A percentile compares a stretch with the other conserved stretches of the same genome.
phyloP scores from a whole-genome alignment of 164 flowering plant genomes.

The Saururus chinensis region DNA sequence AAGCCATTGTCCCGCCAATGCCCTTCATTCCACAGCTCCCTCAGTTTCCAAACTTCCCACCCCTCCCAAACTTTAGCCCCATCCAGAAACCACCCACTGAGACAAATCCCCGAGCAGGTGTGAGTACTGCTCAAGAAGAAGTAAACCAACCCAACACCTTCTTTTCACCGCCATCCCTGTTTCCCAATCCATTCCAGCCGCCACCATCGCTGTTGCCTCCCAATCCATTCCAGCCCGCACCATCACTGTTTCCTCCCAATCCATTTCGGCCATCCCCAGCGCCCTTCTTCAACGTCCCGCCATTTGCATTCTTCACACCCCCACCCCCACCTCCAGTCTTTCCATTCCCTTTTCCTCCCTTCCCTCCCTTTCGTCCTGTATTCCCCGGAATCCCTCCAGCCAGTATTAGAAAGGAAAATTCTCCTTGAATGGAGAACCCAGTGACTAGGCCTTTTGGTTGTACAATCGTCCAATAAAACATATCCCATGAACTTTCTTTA shows the following conservation, averaged over 20 bases:
- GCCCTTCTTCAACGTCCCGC: constrained; percentile 3
- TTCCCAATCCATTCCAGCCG: constrained; percentile 11
- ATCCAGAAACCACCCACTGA: constrained; percentile 1
- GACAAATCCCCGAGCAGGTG: constrained; percentile 1
- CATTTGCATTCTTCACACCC: constrained; percentile 3
- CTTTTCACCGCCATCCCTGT: background rate
- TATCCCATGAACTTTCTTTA: background rate
- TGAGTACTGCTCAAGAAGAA: background rate
- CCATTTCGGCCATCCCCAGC: constrained; percentile 7
- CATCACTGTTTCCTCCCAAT: constrained; percentile 7
- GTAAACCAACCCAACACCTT: constrained; percentile 1
- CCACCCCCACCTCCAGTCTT: constrained; percentile 4
- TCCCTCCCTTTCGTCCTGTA: constrained; percentile 25
- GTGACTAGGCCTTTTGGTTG: too few relatives aligned
- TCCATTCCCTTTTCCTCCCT: constrained; percentile 13
- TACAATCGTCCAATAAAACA: background rate
- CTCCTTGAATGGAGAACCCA: constrained; percentile 1
- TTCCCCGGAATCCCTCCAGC: constrained; percentile 55
- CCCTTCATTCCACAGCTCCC: background rate
- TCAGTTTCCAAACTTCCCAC: constrained; percentile 7
- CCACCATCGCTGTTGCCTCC: constrained; percentile 2
- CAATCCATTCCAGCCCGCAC: constrained; percentile 29
- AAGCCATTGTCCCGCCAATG: background rate
- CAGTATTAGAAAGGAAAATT: constrained; percentile 1
- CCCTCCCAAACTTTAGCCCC: constrained; percentile 6